phyloP scores from a whole-genome alignment of 2,329 filamentous ascomycete genomes.

The Aphanoascus verrucosus region DNA sequence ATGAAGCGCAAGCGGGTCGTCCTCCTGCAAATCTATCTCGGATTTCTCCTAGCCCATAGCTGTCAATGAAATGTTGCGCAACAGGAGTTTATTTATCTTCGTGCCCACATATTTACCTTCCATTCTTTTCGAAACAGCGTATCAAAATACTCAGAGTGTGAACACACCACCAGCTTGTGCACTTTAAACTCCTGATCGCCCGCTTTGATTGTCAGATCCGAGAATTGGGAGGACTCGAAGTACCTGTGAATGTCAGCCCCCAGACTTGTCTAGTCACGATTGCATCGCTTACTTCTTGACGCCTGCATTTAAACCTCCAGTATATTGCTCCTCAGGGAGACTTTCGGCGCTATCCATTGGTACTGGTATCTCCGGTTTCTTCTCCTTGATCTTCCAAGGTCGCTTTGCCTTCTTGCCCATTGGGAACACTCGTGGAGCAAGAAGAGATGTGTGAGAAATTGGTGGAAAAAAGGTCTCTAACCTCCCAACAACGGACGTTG shows the following conservation, averaged over 20 bases:
- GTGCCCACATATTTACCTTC: neutral
- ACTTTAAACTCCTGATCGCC: slow-evolving; percentile 15
- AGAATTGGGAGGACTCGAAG: neutral
- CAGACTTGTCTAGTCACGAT: too few species aligned
- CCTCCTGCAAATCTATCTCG: slow-evolving; percentile 14
- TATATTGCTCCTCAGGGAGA: neutral
- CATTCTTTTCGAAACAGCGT: neutral
- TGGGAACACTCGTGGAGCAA: too few species aligned
- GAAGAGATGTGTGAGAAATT: too few species aligned
- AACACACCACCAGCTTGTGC: slow-evolving; percentile 16
- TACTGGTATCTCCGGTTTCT: too few species aligned
- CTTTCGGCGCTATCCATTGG: too few species aligned
- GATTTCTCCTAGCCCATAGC: too few species aligned
- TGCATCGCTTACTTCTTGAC: neutral
- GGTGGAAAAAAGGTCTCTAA: too few species aligned
- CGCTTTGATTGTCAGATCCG: slow-evolving; percentile 9
- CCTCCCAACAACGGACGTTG: too few species aligned
- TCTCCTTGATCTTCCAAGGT: too few species aligned
- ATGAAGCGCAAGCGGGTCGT: slow-evolving; percentile 17
- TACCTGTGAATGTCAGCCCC: neutral
- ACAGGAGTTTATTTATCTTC: neutral
- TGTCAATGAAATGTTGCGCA: too few species aligned
- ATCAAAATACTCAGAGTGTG: slow-evolving; percentile 16
- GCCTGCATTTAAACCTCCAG: neutral
- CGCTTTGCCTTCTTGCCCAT: too few species aligned